A percentile compares a stretch with the other conserved stretches of the same genome.
Evolutionary conservation across 805 yeast species (phyloP).

Genomic region (Lachancea sp.): DNA sequence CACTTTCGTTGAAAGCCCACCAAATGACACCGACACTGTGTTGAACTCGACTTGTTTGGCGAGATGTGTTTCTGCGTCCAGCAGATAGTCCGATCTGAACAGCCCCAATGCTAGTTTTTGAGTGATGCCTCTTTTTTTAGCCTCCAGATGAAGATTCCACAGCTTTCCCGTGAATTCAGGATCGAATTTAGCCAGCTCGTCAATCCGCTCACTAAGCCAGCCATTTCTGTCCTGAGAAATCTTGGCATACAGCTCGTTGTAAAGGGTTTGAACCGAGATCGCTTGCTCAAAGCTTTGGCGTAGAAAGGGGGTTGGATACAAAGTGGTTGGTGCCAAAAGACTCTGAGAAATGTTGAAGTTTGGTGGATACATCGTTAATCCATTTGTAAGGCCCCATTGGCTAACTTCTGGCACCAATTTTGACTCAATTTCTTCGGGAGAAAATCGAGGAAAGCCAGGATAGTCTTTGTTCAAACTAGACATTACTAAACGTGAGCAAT

Average conservation of each 20-base stretch:
- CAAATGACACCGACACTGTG: constrained; percentile 93
- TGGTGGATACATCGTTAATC: constrained; percentile 75
- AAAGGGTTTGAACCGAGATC: constrained; percentile 53
- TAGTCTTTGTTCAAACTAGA: neutral
- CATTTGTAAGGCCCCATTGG: constrained; percentile 77
- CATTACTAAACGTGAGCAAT: neutral
- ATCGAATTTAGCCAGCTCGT: constrained; percentile 53
- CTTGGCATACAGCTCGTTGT: constrained; percentile 67
- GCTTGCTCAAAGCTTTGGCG: constrained; percentile 60
- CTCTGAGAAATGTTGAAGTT: constrained; percentile 41
- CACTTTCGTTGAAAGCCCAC: constrained; percentile 78
- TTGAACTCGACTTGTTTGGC: constrained; percentile 95
- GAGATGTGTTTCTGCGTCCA: constrained; percentile 39
- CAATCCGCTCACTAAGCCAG: constrained; percentile 58
- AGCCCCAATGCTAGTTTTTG: constrained; percentile 75
- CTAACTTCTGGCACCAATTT: constrained; percentile 42
- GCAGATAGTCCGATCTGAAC: constrained; percentile 86
- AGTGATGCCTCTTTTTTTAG: constrained; percentile 41
- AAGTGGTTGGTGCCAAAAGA: constrained; percentile 75
- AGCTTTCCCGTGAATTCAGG: constrained; percentile 76
- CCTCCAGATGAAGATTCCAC: constrained; percentile 50
- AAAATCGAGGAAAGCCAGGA: constrained; percentile 26
- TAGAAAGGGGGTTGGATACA: constrained; percentile 89
- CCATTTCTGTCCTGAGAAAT: constrained; percentile 48
- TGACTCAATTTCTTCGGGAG: constrained; percentile 20